Evolutionary conservation across 805 yeast species (phyloP).

Genomic region (Kazachstania taianensis): DNA sequence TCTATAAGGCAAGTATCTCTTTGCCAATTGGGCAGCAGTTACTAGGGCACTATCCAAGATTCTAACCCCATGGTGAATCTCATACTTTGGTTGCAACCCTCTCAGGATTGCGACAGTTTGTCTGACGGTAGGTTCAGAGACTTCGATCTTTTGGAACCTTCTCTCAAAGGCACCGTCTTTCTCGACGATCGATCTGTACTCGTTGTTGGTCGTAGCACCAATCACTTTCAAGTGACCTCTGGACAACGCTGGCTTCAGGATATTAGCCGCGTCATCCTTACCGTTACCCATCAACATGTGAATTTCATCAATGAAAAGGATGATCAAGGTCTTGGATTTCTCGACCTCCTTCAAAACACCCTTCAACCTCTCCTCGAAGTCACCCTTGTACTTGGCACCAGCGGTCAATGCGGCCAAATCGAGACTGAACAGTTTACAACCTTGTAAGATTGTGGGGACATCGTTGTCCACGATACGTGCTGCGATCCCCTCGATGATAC

Average conservation of each 20-base stretch:
- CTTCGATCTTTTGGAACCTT: conserved; percentile 95
- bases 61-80: conserved; percentile 95
- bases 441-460: conserved; percentile 79
- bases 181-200: conserved; percentile 84
- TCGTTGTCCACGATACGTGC: conserved; percentile 93
- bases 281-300: conserved; percentile 99
- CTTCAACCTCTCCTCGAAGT: conserved; percentile 94
- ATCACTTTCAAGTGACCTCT: conserved; percentile 94
- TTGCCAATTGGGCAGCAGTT: conserved; percentile 88
- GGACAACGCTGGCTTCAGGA: conserved; percentile 93
- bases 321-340: conserved; percentile 73
- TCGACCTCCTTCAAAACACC: conserved; percentile 93
- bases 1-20: conserved; percentile 88
- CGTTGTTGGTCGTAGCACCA: conserved; percentile 95
- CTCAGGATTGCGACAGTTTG: conserved; percentile 94
- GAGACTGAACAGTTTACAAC: conserved; percentile 72
- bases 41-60: conserved; percentile 91
- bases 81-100: conserved; percentile 91
- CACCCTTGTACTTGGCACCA: conserved; percentile 98
- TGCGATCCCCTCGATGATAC: conserved; percentile 97
- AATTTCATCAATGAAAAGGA: conserved; percentile 92
- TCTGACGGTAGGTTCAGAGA: conserved; percentile 81
- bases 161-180: conserved; percentile 99
- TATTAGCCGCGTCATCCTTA: conserved; percentile 91
- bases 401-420: conserved; percentile 96